A percentile compares a stretch with the other conserved stretches of the same genome.
These are phyloP conservation scores for Tetrahymena malaccensis DNA, from an alignment of 73 alveolate genomes.

Conservation along the genomic window DNA sequence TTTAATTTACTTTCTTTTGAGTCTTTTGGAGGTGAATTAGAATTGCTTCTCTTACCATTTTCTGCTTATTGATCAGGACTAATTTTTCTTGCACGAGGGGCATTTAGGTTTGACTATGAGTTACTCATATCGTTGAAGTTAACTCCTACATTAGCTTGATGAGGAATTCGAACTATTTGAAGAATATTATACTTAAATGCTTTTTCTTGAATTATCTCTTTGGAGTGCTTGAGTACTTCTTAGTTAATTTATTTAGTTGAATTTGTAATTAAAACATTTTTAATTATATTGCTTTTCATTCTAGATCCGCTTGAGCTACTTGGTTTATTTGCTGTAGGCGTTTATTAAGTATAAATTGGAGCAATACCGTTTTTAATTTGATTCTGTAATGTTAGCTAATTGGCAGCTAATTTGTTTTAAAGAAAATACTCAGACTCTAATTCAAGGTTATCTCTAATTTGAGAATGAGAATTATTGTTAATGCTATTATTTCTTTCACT, in stretches of 20 bases:
- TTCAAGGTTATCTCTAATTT: background rate
- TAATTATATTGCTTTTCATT: background rate
- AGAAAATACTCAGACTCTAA: background rate
- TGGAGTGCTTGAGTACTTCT: background rate
- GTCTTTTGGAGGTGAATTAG: background rate
- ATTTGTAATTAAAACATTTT: background rate
- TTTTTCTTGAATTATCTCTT: background rate
- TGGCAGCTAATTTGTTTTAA: background rate
- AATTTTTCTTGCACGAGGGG: background rate
- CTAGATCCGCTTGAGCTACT: background rate
- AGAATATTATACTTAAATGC: background rate
- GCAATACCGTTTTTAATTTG: background rate
- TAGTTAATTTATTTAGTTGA: background rate
- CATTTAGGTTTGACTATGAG: background rate
- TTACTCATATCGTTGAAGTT: background rate
- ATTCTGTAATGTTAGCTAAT: background rate
- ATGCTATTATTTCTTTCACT: background rate
- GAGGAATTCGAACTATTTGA: background rate
- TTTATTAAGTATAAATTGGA: background rate
- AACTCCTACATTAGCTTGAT: background rate
- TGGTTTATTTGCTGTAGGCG: background rate
- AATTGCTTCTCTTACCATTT: background rate
- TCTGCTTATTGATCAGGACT: background rate
- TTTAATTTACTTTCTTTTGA: background rate
- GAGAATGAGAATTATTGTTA: background rate